These are phyloP conservation scores for Bretschneidera sinensis DNA, from an alignment of 345 rosid species.

Conservation along the genomic window DNA sequence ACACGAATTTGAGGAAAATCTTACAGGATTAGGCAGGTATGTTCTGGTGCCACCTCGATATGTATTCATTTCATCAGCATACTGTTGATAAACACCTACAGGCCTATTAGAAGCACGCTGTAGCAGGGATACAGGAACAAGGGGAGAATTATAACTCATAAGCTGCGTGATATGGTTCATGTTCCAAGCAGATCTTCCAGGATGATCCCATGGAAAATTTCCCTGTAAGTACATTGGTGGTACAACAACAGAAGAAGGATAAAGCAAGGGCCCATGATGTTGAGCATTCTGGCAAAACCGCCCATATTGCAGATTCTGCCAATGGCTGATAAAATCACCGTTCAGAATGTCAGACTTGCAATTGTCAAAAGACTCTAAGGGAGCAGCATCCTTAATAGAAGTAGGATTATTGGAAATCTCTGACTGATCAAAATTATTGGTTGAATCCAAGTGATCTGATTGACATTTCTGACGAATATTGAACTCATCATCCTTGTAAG, in stretches of 20 bases:
- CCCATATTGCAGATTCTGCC: constrained; percentile 27
- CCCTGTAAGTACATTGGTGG: constrained; percentile 17
- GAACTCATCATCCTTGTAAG: constrained; percentile 1
- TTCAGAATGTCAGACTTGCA: constrained; percentile 19
- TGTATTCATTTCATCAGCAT: constrained; percentile 13
- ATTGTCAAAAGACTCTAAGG: constrained; percentile 8
- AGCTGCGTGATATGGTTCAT: constrained; percentile 11
- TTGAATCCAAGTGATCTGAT: not conserved
- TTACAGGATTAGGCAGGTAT: constrained; percentile 25
- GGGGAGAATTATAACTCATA: constrained; percentile 14
- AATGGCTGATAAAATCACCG: constrained; percentile 24
- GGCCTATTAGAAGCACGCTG: constrained; percentile 9
- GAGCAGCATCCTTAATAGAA: constrained; percentile 5
- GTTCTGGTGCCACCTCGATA: constrained; percentile 21
- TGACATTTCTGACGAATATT: not conserved
- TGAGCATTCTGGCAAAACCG: constrained; percentile 22
- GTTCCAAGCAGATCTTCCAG: constrained; percentile 16
- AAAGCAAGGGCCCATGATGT: not conserved
- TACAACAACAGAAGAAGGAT: constrained; percentile 12
- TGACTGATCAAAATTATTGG: constrained; percentile 4
- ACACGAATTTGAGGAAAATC: not conserved
- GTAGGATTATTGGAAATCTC: constrained; percentile 1
- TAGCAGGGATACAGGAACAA: constrained; percentile 11
- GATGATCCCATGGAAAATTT: constrained; percentile 12
- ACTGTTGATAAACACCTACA: constrained; percentile 11